Evolutionary conservation across 2,329 filamentous ascomycete species (phyloP), one percentile per base, ranked within the genome.

Genomic region (Monilinia polystroma): DNA sequence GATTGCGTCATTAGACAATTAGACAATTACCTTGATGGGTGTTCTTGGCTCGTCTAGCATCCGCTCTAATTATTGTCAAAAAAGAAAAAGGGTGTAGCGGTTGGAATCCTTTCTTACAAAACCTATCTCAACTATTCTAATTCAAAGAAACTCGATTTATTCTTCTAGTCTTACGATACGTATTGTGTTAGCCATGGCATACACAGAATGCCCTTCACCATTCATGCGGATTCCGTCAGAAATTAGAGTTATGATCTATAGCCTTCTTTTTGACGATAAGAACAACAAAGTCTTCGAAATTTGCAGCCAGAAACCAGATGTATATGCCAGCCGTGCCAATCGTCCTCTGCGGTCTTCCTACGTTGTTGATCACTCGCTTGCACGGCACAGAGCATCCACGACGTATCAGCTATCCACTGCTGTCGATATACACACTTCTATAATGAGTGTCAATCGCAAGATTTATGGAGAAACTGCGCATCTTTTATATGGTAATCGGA

Each of bases 381-480:
- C 78, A 52, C 78, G 79, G 18, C 77, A 78, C 66, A 80, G 79
- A 66, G 79, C 76, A 68, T 74, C 81, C 64, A 87, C 86, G 10
- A 87, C 86, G 5, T 89, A 88, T 75, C 78, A 79, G 60, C 78
- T 84, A 56, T 76, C 80, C 55, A 79, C 81, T 64, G 78, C 78
- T 69, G 73, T 73, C 14, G 70, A 77, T 54, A 67, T 82, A 72
- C 77, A 84, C 76, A 73, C 79, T 41, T 72, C 81, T 62, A 78
- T 84, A 71, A 77, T 86, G 80, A 72, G 76, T 60, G 79, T 78
- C 26, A 82, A 79, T 72, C 78, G 78, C 52, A 79, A 79, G 64
- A 78, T 87, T 62, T 79, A 87, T 74, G 77, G 80, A 67, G 86
- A 89, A 74, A 82, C 83, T n/a, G 77, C 82, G 4, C 79, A 83